Conservation (phyloP, 2,329 filamentous ascomycete genomes). For the Cadophora sp. region DNA sequence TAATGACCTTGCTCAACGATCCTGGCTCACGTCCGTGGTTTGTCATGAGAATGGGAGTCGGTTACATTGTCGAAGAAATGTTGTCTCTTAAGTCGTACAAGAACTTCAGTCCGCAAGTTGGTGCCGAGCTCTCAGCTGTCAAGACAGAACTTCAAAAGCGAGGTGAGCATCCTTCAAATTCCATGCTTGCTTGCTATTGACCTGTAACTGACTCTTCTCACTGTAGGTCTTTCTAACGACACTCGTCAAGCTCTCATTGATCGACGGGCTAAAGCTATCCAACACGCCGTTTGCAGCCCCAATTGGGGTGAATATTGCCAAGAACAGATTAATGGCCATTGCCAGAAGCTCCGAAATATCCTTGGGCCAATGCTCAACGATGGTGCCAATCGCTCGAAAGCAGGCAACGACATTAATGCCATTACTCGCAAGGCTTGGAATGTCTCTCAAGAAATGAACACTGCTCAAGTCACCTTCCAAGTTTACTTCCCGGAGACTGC, state of each 20-base stretch:
- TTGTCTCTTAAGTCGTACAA: constrained; percentile 46
- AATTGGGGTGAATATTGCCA: constrained; percentile 42
- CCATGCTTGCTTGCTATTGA: neutral
- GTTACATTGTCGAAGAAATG: constrained; percentile 47
- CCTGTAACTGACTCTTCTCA: constrained; percentile 21
- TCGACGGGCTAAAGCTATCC: constrained; percentile 46
- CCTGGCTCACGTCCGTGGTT: constrained; percentile 44
- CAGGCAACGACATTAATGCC: constrained; percentile 48
- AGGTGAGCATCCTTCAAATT: constrained; percentile 36
- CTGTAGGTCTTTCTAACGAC: constrained; percentile 33
- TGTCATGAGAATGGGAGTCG: constrained; percentile 48
- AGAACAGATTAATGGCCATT: constrained; percentile 31
- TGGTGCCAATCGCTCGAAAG: constrained; percentile 44
- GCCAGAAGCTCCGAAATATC: constrained; percentile 49
- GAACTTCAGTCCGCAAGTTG: constrained; percentile 40
- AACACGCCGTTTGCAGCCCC: constrained; percentile 47
- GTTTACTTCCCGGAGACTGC: constrained; percentile 58
- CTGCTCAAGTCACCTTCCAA: constrained; percentile 49
- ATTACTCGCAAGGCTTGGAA: constrained; percentile 38
- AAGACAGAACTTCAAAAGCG: constrained; percentile 33
- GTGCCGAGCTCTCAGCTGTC: constrained; percentile 36
- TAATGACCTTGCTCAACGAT: constrained; percentile 45
- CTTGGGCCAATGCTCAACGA: constrained; percentile 51
- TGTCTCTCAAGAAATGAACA: constrained; percentile 54
- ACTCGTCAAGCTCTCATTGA: constrained; percentile 46